These are phyloP conservation scores for Conticribra guillardii DNA, from an alignment of 108 stramenopile species.

Conservation along the genomic window DNA sequence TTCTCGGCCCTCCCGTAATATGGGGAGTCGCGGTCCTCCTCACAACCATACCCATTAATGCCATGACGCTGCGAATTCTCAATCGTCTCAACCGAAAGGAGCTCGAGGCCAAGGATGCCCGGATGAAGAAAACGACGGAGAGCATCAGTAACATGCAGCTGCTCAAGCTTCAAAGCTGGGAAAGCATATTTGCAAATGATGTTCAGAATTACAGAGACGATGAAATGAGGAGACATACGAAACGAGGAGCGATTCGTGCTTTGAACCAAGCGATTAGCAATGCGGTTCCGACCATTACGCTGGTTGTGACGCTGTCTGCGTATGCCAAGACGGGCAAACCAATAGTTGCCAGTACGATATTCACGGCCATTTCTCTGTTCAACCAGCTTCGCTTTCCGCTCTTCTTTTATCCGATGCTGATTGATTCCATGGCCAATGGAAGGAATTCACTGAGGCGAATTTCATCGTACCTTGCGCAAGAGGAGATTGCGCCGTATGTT, in stretches of 20 bases:
- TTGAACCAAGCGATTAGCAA: slow-evolving; percentile 72
- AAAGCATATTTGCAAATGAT: slow-evolving; percentile 62
- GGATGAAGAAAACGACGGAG: slow-evolving; percentile 80
- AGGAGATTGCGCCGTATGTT: too few species aligned
- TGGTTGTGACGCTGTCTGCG: too few species aligned
- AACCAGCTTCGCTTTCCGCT: too few species aligned
- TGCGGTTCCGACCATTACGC: too few species aligned
- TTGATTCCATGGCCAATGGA: too few species aligned
- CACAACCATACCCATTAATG: slow-evolving; percentile 74
- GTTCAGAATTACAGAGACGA: slow-evolving; percentile 58
- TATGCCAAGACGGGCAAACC: too few species aligned
- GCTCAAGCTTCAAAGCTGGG: slow-evolving; percentile 78
- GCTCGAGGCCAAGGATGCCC: slow-evolving; percentile 71
- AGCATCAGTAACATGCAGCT: slow-evolving; percentile 81
- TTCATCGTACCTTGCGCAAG: too few species aligned
- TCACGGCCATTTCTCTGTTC: too few species aligned
- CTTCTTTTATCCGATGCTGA: too few species aligned
- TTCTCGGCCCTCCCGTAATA: slow-evolving; percentile 61
- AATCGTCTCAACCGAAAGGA: slow-evolving; percentile 65
- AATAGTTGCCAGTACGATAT: too few species aligned
- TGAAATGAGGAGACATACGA: slow-evolving; percentile 61
- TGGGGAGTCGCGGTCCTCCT: slow-evolving; percentile 72
- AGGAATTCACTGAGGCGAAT: too few species aligned
- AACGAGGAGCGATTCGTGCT: slow-evolving; percentile 66
- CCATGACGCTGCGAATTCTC: slow-evolving; percentile 60